Conservation (phyloP, 2,329 filamentous ascomycete genomes). For the Drechslerella coelobrocha region DNA sequence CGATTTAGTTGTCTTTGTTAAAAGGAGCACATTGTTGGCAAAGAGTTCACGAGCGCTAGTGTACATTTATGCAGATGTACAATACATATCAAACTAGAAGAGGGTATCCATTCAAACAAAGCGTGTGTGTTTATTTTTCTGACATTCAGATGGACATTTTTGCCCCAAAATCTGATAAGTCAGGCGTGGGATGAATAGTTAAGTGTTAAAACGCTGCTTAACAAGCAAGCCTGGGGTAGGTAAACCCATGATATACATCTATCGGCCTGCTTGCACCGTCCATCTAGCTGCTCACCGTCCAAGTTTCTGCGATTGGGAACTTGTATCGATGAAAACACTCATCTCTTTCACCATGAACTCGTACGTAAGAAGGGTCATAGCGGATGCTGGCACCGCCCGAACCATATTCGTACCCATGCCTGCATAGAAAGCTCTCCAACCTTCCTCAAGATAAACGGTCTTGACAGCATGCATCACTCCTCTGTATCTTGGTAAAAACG, state of each 20-base stretch:
- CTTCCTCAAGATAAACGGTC: conserved; percentile 87
- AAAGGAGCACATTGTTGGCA: no score
- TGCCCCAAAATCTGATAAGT: no score
- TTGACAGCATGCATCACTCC: conserved; percentile 82
- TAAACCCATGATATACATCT: no score
- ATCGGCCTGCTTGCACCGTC: no score
- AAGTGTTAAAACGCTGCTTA: no score
- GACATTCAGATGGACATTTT: no score
- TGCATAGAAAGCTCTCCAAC: conserved; percentile 95
- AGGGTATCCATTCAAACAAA: not conserved
- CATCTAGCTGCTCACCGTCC: no score
- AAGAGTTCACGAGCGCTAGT: not conserved
- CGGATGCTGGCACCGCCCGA: conserved; percentile 89
- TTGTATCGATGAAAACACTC: conserved; percentile 9
- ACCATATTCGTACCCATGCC: conserved; percentile 98
- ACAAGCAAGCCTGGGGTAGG: no score
- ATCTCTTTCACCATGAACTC: conserved; percentile 68
- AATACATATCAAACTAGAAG: not conserved
- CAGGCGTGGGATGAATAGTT: no score
- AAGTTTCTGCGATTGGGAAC: not conserved
- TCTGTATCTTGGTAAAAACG: conserved; percentile 64
- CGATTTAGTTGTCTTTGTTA: no score
- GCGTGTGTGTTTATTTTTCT: no score
- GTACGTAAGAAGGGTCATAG: conserved; percentile 97
- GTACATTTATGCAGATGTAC: not conserved